phyloP scores from a whole-genome alignment of 2,329 filamentous ascomycete genomes.

The Penicillium sp. region DNA sequence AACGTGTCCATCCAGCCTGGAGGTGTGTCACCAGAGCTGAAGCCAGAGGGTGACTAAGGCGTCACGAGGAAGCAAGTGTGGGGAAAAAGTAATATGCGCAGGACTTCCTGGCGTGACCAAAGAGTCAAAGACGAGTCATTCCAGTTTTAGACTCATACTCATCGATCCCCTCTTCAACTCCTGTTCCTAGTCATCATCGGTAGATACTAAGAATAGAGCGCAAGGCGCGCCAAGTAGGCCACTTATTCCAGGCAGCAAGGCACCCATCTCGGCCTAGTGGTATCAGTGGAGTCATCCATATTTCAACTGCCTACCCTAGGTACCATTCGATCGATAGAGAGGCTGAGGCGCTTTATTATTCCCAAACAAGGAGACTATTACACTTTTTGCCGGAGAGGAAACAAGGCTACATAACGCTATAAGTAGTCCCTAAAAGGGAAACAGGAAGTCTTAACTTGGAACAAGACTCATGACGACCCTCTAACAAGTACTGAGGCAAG shows the following conservation, averaged over 20 bases:
- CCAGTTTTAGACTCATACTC: not conserved
- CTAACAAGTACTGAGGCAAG: too few species aligned
- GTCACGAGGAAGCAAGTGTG: constrained; percentile 16
- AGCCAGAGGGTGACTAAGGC: constrained; percentile 8
- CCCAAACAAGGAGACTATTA: too few species aligned
- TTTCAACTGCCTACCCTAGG: not conserved
- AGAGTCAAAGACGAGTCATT: not conserved
- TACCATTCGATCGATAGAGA: not conserved
- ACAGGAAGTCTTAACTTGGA: too few species aligned
- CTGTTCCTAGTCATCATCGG: not conserved
- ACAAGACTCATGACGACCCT: too few species aligned
- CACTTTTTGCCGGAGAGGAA: too few species aligned
- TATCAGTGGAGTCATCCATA: not conserved
- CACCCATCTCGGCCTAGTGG: not conserved
- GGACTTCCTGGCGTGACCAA: not conserved
- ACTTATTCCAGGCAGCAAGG: constrained; percentile 9
- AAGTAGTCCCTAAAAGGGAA: too few species aligned
- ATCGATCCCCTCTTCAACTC: not conserved
- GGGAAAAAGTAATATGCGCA: not conserved
- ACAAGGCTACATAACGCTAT: too few species aligned
- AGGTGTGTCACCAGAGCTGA: constrained; percentile 10
- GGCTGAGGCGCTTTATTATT: not conserved
- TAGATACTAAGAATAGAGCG: constrained; percentile 4
- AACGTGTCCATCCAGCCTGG: not conserved
- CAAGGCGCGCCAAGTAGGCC: not conserved